Percentiles rank a stretch among this genome's conserved stretches.
Conservation (phyloP, 495 filamentous ascomycete genomes). For the Aspergillus mulundensis region DNA sequence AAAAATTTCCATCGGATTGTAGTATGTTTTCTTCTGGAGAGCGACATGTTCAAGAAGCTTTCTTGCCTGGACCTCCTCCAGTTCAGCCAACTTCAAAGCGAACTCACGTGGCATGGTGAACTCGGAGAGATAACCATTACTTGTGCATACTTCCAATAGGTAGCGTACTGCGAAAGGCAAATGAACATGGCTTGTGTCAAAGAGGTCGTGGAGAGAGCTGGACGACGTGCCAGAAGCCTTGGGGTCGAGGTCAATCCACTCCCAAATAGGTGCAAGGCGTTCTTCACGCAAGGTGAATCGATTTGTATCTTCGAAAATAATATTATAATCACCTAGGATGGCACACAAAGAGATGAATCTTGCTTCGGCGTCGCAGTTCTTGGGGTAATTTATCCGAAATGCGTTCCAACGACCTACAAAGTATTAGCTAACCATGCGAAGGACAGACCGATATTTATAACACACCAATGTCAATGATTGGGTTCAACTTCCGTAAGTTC, state of each 20-base stretch:
- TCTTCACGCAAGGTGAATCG: conserved; percentile 20
- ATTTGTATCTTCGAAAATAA: conserved; percentile 39
- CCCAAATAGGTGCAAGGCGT: conserved; percentile 43
- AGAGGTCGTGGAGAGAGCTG: conserved; percentile 30
- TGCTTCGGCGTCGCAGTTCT: conserved; percentile 25
- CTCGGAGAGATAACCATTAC: conserved; percentile 73
- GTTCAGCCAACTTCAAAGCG: conserved; percentile 51
- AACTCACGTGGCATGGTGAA: conserved; percentile 66
- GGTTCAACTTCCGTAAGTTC: conserved; percentile 50
- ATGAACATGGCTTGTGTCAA: conserved; percentile 33
- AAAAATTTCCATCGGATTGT: conserved; percentile 75
- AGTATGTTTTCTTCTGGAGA: conserved; percentile 55
- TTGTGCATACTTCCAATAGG: conserved; percentile 89
- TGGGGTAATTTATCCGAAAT: conserved; percentile 30
- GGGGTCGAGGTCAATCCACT: conserved; percentile 47
- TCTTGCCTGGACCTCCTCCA: conserved; percentile 44
- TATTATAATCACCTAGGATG: conserved; percentile 71
- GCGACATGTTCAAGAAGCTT: conserved; percentile 61
- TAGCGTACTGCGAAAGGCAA: conserved; percentile 76
- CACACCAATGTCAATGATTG: conserved; percentile 73
- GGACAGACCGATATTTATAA: not conserved
- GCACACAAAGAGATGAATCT: conserved; percentile 43
- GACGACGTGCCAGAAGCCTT: conserved; percentile 6
- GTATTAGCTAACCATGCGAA: not conserved
- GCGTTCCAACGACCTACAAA: conserved; percentile 38